A percentile compares a stretch with the other conserved stretches of the same genome.
phyloP scores from a whole-genome alignment of 2,329 filamentous ascomycete genomes.

The Tolypocladium ophioglossoides region DNA sequence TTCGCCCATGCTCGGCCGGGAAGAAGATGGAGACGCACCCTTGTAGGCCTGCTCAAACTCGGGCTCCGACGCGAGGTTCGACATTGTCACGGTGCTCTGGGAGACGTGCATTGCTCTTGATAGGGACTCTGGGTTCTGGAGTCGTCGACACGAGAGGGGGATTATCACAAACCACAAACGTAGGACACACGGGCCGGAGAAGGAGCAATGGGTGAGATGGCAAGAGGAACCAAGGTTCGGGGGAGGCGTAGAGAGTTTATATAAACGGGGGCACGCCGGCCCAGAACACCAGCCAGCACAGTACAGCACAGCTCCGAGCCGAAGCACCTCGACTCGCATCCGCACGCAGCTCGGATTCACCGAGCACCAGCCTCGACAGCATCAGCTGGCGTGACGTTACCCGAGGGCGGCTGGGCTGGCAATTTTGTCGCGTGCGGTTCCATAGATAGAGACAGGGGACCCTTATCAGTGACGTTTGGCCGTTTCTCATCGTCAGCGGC shows the following conservation, averaged over 20 bases:
- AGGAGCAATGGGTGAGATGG: neutral
- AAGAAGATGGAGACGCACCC: conserved; percentile 43
- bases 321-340: neutral
- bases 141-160: neutral
- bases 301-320: neutral
- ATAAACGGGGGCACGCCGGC: neutral
- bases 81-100: conserved; percentile 44
- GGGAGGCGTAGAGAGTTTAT: neutral
- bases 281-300: neutral
- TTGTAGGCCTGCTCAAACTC: conserved; percentile 99
- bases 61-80: conserved; percentile 77
- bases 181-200: neutral
- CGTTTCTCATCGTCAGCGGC: neutral
- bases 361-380: neutral
- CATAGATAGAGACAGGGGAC: neutral
- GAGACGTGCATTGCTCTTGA: neutral
- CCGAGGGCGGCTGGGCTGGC: neutral
- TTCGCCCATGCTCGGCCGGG: neutral
- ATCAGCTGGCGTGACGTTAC: neutral
- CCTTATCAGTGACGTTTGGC: neutral
- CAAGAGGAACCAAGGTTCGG: neutral
- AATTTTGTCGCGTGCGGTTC: neutral
- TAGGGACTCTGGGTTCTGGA: neutral
- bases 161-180: neutral
- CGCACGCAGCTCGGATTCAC: neutral